Base-by-base conservation (phyloP, 495 filamentous ascomycete genomes). In the Saxophila tyrrhenica region DNA sequence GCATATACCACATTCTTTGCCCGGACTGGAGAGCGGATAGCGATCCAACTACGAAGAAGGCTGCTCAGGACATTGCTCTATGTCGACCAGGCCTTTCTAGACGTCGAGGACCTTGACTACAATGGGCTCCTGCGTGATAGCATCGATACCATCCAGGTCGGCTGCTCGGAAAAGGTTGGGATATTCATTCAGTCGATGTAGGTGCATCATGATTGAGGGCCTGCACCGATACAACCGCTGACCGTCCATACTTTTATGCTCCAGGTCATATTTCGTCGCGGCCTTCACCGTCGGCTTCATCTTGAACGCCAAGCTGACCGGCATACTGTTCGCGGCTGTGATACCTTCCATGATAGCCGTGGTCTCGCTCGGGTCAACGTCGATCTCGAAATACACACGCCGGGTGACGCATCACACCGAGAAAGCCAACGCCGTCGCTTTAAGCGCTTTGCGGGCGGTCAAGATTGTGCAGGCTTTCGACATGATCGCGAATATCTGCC, bases 381-480 rank as follows among this genome's bases (percentile, higher is more conserved):
- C 52, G 22, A 52, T 67, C 10, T 66, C 67, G 1, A 64, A 55
- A 57, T 58, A 57, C 22, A 61, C 69, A 3, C 45, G 48, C n/a
- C 45, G 58, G 29, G 59, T 62, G 0, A 44, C 58, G 3, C 39
- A 48, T 13, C 54, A 52, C 23, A 46, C 45, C 11, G 61, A 62
- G 24, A 63, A 64, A 21, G 68, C 77, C 22, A 64, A 74, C 7
- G 48, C 64, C 0, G 59, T 79, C 10, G 77, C 78, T 1, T 70
- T 75, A 35, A 76, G 72, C 21, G 72, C 72, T 0, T 69, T 82
- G 25, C 65, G 64, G 16, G 69, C 71, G 0, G 71, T 80, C 29
- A 71, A 72, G 16, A 73, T 74, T 1, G 76, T 82, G 0, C 70
- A 79, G 43, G 75, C 79, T 1, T 76, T 79, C 45, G 71, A 71